A percentile compares a stretch with the other conserved stretches of the same genome.
Conservation (phyloP, 805 yeast genomes). For the Yamadazyma nakazawae region DNA sequence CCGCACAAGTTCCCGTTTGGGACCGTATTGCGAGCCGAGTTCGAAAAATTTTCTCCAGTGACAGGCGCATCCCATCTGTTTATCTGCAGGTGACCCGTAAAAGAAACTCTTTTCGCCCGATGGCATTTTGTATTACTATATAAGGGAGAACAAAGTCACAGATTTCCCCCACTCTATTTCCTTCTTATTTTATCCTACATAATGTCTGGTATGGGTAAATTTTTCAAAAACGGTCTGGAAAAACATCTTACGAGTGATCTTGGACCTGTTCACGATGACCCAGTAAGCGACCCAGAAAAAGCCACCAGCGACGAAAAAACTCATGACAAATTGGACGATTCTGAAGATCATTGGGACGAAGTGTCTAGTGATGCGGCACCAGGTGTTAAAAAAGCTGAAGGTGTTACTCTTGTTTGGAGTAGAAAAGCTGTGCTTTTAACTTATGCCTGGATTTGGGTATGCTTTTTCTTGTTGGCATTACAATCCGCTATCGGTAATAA, state of each 20-base stretch:
- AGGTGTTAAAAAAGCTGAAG: constrained; percentile 29
- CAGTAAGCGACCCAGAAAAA: not conserved
- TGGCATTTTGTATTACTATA: too few relatives aligned
- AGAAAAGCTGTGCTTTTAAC: constrained; percentile 20
- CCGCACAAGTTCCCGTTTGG: too few relatives aligned
- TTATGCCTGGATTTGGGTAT: constrained; percentile 32
- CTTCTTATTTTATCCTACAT: not conserved
- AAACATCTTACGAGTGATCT: not conserved
- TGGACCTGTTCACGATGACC: not conserved
- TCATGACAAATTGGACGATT: not conserved
- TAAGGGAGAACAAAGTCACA: too few relatives aligned
- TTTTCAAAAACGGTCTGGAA: constrained; percentile 2
- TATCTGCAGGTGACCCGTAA: not conserved
- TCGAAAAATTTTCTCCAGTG: not conserved
- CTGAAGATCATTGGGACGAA: constrained; percentile 7
- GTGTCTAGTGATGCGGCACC: constrained; percentile 19
- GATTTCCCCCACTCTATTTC: too few relatives aligned
- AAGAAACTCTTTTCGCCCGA: not conserved
- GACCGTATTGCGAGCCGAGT: not conserved
- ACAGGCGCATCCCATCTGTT: not conserved
- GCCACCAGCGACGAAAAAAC: not conserved
- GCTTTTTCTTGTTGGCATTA: constrained; percentile 30
- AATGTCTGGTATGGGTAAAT: constrained; percentile 3
- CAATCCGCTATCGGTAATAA: constrained; percentile 22
- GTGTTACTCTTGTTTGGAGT: constrained; percentile 28